Evolutionary conservation across 768 basidiomycete species (phyloP).

Genomic region (Lactarius akahatsu): DNA sequence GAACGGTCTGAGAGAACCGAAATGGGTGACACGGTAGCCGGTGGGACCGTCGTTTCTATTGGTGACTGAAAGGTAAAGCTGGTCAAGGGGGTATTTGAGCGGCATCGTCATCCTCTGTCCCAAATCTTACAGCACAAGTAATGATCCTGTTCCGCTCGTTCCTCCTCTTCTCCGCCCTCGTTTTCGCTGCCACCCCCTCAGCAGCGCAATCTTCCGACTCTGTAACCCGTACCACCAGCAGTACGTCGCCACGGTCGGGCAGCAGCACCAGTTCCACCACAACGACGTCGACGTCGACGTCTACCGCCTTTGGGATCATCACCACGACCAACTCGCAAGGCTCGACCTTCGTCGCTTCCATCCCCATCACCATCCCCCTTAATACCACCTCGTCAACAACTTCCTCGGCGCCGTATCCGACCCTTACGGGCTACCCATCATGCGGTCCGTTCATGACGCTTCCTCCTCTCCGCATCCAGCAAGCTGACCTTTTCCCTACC

Average conservation of each 20-base stretch:
- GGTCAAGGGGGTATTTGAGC: background rate
- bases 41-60: background rate
- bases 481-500: background rate
- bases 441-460: constrained; percentile 22
- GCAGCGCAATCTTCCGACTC: background rate
- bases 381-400: constrained; percentile 10
- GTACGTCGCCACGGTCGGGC: background rate
- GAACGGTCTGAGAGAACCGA: background rate
- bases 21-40: background rate
- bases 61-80: background rate
- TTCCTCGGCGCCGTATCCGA: constrained; percentile 21
- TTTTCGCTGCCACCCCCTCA: background rate
- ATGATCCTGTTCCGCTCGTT: background rate
- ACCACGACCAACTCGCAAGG: constrained; percentile 27
- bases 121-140: background rate
- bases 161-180: background rate
- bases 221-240: background rate
- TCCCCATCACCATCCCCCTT: constrained; percentile 26
- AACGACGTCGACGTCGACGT: background rate
- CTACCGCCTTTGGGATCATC: constrained; percentile 16
- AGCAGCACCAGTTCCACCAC: background rate
- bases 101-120: background rate
- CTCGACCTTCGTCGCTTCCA: constrained; percentile 21
- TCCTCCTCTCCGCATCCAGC: background rate
- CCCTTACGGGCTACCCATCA: constrained; percentile 11